Conservation (phyloP, 2,329 filamentous ascomycete species). For the Arthrobotrys pseudoclavata region DNA sequence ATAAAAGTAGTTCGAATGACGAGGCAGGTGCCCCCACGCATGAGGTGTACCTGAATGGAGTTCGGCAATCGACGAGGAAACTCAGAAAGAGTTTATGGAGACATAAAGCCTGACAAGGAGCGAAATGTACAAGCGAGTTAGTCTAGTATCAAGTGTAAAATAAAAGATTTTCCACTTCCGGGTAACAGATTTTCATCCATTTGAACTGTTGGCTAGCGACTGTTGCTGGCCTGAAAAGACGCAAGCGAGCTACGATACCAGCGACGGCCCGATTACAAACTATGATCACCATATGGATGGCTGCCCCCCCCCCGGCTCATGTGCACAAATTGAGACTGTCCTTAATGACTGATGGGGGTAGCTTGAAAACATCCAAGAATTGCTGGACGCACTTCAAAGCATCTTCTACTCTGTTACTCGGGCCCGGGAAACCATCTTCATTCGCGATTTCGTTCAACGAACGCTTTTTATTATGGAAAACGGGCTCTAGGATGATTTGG, state of each 20-base stretch:
- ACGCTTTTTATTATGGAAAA: constrained; percentile 19
- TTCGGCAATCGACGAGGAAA: constrained; percentile 8
- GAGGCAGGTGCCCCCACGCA: not conserved
- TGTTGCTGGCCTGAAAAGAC: no score
- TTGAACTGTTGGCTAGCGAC: no score
- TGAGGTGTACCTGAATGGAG: constrained; percentile 1
- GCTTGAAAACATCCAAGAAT: no score
- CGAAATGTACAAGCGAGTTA: no score
- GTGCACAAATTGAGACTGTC: no score
- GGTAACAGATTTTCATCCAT: no score
- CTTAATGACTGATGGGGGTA: no score
- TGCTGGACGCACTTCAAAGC: not conserved
- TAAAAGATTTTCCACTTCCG: no score
- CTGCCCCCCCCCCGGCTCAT: no score
- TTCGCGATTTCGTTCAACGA: not conserved
- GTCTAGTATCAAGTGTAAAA: not conserved
- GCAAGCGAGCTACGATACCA: no score
- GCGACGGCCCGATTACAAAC: no score
- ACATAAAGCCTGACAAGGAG: not conserved
- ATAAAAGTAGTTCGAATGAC: not conserved
- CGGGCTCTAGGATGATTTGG: not conserved
- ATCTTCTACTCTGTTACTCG: not conserved
- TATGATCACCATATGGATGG: no score
- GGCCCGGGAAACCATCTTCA: not conserved
- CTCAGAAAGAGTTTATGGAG: constrained; percentile 18